phyloP scores from a whole-genome alignment of 2,329 filamentous ascomycete species.

The Ramularia endophylla region DNA sequence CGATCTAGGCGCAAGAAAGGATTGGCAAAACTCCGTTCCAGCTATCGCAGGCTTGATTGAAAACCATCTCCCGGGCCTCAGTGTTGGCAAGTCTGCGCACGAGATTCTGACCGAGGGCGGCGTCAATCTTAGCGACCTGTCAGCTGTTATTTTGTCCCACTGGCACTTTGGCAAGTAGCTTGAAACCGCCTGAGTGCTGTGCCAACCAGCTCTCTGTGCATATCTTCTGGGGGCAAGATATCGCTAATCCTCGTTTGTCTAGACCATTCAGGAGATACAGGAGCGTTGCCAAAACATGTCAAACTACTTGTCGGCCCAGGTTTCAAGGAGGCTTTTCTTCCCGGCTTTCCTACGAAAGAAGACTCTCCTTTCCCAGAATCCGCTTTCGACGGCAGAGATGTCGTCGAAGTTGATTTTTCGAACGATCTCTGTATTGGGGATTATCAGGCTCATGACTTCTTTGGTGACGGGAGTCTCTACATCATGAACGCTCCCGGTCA shows the following conservation, averaged over 20 bases:
- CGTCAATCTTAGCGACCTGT: too few relatives aligned
- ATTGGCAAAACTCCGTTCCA: conserved; percentile 28
- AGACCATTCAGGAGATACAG: conserved; percentile 10
- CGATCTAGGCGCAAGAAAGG: conserved; percentile 35
- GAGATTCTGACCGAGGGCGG: too few relatives aligned
- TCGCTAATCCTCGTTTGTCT: conserved; percentile 35
- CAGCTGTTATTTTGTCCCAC: too few relatives aligned
- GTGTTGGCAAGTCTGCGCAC: too few relatives aligned
- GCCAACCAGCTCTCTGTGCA: too few relatives aligned
- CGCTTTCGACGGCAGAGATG: conserved; percentile 5
- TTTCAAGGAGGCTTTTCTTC: conserved; percentile 40
- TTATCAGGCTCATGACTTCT: conserved; percentile 37
- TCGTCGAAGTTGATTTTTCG: conserved; percentile 6
- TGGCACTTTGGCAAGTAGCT: too few relatives aligned
- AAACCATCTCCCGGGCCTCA: conserved; percentile 14
- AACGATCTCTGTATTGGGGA: conserved; percentile 29
- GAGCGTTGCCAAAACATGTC: conserved; percentile 45
- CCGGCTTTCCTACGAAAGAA: conserved; percentile 39
- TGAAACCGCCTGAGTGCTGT: too few relatives aligned
- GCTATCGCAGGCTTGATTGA: conserved; percentile 17
- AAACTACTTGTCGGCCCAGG: conserved; percentile 48
- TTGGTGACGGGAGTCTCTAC: conserved; percentile 37
- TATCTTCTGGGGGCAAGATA: too few relatives aligned
- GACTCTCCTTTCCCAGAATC: conserved; percentile 8
- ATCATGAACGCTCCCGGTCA: conserved; percentile 28